phyloP scores from a whole-genome alignment of 1,284 basidiomycete species.

The Clitocybe nebularis region DNA sequence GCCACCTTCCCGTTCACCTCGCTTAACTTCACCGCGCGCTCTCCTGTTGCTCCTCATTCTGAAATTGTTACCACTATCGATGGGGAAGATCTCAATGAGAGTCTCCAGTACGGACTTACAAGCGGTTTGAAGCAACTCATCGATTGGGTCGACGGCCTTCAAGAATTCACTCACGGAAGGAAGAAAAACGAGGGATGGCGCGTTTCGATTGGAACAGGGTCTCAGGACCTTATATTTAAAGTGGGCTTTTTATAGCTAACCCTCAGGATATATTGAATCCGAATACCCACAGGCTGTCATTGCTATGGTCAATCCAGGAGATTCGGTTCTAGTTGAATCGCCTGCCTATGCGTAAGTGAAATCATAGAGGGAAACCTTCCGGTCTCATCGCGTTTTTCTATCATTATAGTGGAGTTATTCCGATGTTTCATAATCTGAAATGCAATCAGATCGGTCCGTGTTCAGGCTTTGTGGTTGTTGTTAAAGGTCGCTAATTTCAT shows the following conservation, averaged over 20 bases:
- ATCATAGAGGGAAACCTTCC: constrained; percentile 4
- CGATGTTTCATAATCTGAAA: constrained; percentile 54
- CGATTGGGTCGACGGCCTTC: constrained; percentile 61
- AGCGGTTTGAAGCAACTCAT: constrained; percentile 61
- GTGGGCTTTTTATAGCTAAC: constrained; percentile 29
- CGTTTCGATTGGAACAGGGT: constrained; percentile 73
- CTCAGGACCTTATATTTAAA: constrained; percentile 85
- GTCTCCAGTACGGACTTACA: constrained; percentile 74
- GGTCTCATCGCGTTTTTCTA: constrained; percentile 2
- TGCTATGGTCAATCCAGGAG: constrained; percentile 54
- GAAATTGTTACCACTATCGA: constrained; percentile 44
- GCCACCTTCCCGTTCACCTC: constrained; percentile 81
- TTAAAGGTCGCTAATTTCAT: too few relatives aligned
- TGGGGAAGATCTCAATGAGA: constrained; percentile 50
- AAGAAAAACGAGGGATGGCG: constrained; percentile 60
- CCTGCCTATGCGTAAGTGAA: constrained; percentile 85
- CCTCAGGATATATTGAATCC: neutral
- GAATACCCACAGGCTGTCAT: constrained; percentile 24
- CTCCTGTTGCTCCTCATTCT: constrained; percentile 37
- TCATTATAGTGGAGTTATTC: constrained; percentile 52
- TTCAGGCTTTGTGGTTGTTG: too few relatives aligned
- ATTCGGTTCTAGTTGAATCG: constrained; percentile 80
- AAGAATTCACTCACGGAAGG: constrained; percentile 55
- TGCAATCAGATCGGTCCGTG: too few relatives aligned
- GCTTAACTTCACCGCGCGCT: constrained; percentile 51